phyloP scores from a whole-genome alignment of 208 protist species.

The Wallacemonas sp. region DNA sequence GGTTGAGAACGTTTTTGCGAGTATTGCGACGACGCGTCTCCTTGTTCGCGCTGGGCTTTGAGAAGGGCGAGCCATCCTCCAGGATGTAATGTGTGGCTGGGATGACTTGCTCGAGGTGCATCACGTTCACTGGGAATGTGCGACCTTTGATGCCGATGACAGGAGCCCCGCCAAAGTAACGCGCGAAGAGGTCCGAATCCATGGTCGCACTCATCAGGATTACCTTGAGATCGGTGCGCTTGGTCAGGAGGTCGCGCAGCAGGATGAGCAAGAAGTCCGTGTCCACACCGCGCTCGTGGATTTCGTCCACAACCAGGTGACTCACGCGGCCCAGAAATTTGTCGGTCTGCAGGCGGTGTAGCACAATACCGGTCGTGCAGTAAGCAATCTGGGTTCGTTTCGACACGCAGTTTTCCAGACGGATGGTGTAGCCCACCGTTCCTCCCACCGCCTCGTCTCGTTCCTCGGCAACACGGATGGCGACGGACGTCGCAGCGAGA shows the following conservation, averaged over 20 bases:
- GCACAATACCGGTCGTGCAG: slow-evolving; percentile 94
- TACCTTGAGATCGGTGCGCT: slow-evolving; percentile 79
- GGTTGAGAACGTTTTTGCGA: slow-evolving; percentile 51
- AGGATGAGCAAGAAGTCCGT: slow-evolving; percentile 95
- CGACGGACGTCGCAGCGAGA: slow-evolving; percentile 93
- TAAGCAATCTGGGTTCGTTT: slow-evolving; percentile 86
- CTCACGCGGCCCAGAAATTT: slow-evolving; percentile 85
- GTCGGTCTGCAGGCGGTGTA: slow-evolving; percentile 88
- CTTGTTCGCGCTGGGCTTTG: slow-evolving; percentile 40
- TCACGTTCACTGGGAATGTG: slow-evolving; percentile 93
- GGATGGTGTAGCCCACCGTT: slow-evolving; percentile 92
- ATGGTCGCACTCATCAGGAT: slow-evolving; percentile 96
- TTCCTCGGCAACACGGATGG: slow-evolving; percentile 92
- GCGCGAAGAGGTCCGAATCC: slow-evolving; percentile 92
- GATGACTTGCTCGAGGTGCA: slow-evolving; percentile 95
- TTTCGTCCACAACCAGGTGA: slow-evolving; percentile 95
- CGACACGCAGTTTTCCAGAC: slow-evolving; percentile 90
- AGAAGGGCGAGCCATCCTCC: slow-evolving; percentile 83
- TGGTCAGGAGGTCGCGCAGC: slow-evolving; percentile 81
- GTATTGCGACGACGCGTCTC: slow-evolving; percentile 63
- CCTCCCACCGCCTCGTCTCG: slow-evolving; percentile 87
- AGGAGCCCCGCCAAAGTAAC: slow-evolving; percentile 90
- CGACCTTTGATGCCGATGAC: slow-evolving; percentile 92
- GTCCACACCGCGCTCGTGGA: slow-evolving; percentile 97
- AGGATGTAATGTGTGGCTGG: slow-evolving; percentile 72